phyloP scores from a whole-genome alignment of 768 basidiomycete species.

The Tricholoma saponaceum region DNA sequence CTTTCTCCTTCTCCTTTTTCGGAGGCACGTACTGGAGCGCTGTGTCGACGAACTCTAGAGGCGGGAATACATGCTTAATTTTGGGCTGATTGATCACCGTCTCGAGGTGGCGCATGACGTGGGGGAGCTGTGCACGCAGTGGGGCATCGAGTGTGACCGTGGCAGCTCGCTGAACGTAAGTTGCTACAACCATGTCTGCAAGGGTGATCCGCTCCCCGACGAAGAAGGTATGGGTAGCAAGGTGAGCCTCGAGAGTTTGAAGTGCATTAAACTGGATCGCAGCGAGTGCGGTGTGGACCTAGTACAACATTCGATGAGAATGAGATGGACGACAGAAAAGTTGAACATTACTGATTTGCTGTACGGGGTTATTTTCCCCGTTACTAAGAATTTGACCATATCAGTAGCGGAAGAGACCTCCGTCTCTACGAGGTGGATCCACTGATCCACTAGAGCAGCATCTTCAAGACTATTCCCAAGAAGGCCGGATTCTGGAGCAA shows the following conservation, averaged over 20 bases:
- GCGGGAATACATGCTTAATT: slow-evolving; percentile 63
- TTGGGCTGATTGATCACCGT: slow-evolving; percentile 84
- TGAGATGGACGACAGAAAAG: neutral
- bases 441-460: slow-evolving; percentile 79
- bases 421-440: slow-evolving; percentile 69
- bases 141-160: slow-evolving; percentile 59
- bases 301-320: neutral
- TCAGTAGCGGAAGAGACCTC: slow-evolving; percentile 46
- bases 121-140: slow-evolving; percentile 62
- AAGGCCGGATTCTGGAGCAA: slow-evolving; percentile 76
- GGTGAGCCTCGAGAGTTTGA: slow-evolving; percentile 66
- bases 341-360: slow-evolving; percentile 66
- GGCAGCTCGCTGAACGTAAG: slow-evolving; percentile 51
- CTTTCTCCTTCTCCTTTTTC: slow-evolving; percentile 73
- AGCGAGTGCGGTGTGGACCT: slow-evolving; percentile 55
- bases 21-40: slow-evolving; percentile 68
- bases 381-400: slow-evolving; percentile 39
- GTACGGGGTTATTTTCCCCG: slow-evolving; percentile 57
- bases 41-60: slow-evolving; percentile 63
- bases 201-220: slow-evolving; percentile 93
- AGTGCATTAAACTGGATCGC: slow-evolving; percentile 59
- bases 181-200: slow-evolving; percentile 77
- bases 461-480: slow-evolving; percentile 65
- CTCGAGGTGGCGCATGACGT: slow-evolving; percentile 81
- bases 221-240: slow-evolving; percentile 80